Percentiles rank a stretch among this genome's conserved stretches.
These are phyloP conservation scores for Tylopilus plumbeoviolaceoides DNA, from an alignment of 768 basidiomycete genomes.

Conservation along the genomic window DNA sequence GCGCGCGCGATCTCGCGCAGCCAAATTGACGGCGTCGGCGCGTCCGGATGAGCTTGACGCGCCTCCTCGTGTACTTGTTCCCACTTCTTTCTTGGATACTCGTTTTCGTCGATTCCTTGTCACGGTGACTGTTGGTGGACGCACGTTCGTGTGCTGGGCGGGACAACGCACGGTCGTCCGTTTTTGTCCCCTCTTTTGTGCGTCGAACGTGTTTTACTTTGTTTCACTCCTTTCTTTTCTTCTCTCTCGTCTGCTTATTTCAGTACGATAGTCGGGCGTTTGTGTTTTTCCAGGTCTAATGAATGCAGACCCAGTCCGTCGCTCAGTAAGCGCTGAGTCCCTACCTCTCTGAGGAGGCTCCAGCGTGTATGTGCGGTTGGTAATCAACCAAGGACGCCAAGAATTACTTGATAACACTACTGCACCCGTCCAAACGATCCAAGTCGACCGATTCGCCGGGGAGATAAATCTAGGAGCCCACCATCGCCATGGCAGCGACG, in stretches of 20 bases:
- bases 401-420: not conserved
- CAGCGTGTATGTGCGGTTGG: not conserved
- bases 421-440: not conserved
- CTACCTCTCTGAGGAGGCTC: not conserved
- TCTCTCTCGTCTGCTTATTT: no score
- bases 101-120: not conserved
- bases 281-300: not conserved
- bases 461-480: conserved; percentile 32
- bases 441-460: not conserved
- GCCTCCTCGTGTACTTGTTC: not conserved
- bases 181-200: no score
- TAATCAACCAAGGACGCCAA: not conserved
- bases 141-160: not conserved
- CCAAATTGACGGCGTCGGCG: not conserved
- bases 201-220: not conserved
- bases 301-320: not conserved
- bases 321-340: no score
- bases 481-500: conserved; percentile 57
- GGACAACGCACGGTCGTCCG: not conserved
- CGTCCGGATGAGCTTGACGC: not conserved
- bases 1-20: conserved; percentile 1
- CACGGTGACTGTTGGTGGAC: not conserved
- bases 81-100: not conserved
- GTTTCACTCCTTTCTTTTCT: no score
- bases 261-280: not conserved